phyloP scores from a whole-genome alignment of 345 rosid species.

The Eucalyptus sp. region DNA sequence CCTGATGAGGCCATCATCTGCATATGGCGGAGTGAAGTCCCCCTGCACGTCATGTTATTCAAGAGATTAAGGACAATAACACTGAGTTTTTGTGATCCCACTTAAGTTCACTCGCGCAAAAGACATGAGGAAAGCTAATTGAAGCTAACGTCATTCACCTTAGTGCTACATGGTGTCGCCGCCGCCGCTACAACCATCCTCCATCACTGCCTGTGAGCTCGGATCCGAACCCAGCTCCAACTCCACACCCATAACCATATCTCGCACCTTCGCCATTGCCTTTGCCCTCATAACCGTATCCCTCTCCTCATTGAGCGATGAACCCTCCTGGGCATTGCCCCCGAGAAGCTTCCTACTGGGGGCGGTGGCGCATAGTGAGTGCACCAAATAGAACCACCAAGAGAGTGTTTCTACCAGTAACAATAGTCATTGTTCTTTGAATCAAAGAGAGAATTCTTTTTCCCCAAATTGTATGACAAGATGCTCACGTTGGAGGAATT shows the following conservation, averaged over 20 bases:
- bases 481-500: neutral
- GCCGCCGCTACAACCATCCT: neutral
- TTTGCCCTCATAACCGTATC: neutral
- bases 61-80: neutral
- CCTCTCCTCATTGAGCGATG: neutral
- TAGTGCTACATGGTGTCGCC: constrained; percentile 24
- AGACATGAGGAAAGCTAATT: neutral
- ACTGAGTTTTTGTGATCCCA: neutral
- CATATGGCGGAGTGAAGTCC: constrained; percentile 19
- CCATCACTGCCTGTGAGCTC: neutral
- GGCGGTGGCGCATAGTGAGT: constrained; percentile 10
- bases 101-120: neutral
- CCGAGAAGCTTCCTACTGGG: constrained; percentile 21
- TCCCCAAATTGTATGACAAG: neutral
- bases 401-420: neutral
- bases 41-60: constrained; percentile 1
- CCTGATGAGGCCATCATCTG: constrained; percentile 25
- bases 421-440: neutral
- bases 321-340: neutral
- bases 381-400: neutral
- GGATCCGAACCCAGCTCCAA: neutral
- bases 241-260: neutral
- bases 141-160: constrained; percentile 20
- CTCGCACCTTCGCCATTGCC: neutral
- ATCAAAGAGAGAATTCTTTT: neutral